A percentile compares a stretch with the other conserved stretches of the same genome.
These are phyloP conservation scores for Barnettozyma populi DNA, from an alignment of 805 yeast species.

Conservation along the genomic window DNA sequence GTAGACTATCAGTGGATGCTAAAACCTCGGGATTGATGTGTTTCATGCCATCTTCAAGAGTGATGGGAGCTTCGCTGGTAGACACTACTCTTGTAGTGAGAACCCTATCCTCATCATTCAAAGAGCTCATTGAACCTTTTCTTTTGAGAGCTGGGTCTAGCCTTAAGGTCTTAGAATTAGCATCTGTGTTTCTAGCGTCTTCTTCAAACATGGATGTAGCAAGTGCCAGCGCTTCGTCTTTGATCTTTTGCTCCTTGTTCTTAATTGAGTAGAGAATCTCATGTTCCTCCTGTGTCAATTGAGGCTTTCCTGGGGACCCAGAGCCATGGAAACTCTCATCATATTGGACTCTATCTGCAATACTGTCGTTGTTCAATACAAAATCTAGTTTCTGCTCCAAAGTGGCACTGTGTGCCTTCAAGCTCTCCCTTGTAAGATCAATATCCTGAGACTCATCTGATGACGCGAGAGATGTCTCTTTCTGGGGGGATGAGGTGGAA, in stretches of 20 bases:
- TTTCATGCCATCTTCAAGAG: conserved; percentile 16
- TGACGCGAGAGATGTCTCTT: conserved; percentile 22
- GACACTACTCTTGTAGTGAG: conserved; percentile 14
- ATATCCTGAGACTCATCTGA: conserved; percentile 25
- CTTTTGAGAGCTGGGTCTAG: conserved; percentile 26
- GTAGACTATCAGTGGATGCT: conserved; percentile 10
- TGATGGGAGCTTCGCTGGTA: conserved; percentile 11
- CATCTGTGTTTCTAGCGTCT: conserved; percentile 29
- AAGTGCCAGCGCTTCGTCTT: conserved; percentile 26
- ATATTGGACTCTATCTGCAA: conserved; percentile 20
- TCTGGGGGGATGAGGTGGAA: conserved; percentile 18
- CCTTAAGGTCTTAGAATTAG: conserved; percentile 16
- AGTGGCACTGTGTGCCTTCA: conserved; percentile 24
- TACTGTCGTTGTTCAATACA: conserved; percentile 28
- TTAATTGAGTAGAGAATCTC: conserved; percentile 22
- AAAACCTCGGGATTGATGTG: conserved; percentile 4
- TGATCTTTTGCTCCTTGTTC: conserved; percentile 16
- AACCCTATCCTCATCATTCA: conserved; percentile 23
- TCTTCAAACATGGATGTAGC: conserved; percentile 30
- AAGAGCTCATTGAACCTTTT: conserved; percentile 19
- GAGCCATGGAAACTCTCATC: conserved; percentile 22
- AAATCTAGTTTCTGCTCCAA: conserved; percentile 42
- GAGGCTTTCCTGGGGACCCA: conserved; percentile 19
- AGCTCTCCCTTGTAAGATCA: conserved; percentile 25
- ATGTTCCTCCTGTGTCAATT: conserved; percentile 21